Base-by-base conservation (phyloP, 805 yeast genomes). In the Ogataea siamensis region DNA sequence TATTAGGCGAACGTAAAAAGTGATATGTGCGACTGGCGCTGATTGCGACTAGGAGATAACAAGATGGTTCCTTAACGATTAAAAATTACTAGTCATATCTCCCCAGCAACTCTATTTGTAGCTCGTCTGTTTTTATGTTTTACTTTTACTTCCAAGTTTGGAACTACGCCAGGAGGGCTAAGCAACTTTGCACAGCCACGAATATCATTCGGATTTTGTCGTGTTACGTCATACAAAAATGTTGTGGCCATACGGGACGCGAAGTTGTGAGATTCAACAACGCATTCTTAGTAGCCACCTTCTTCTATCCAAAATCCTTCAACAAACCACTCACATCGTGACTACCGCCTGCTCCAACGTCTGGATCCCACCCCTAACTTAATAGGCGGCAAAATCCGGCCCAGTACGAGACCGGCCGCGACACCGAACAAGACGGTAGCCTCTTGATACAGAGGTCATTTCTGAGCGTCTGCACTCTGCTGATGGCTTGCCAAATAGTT, bases 201-300 rank as follows among this genome's bases (percentile, higher is more conserved):
- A 12, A 16, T 16, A 21, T 16, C 21, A n/a, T 11, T 28, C 25
- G 25, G 29, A 32, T 24, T 29, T 16, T 16, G 5, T 16, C 8
- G 25, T 14, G 7, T 24, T 23, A 22, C 24, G 19, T 11, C 18
- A 22, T n/a, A 7, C 9, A 36, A 15, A 30, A 33, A 54, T 62
- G 60, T 62, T 36, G 45, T 50, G 66, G 54, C 50, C 51, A 51
- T 53, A 62, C 66, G 66, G 66, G 65, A 62, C 49, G 50, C 58
- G 49, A 43, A 41, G 50, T 43, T 39, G 51, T 53, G 39, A 30
- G 26, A 21, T 41, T 36, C 28, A 40, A 28, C 35, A 36, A 26
- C 55, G 46, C 47, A 57, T 58, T 50, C 66, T 60, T 54, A 49
- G 51, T 50, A 35, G 45, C 51, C 59, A 53, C 43, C 15, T 34